Evolutionary conservation across 192 early-diverging fungal species (phyloP), one percentile per base, ranked within the genome.

Genomic region (Rhizoclosmatium sp.): DNA sequence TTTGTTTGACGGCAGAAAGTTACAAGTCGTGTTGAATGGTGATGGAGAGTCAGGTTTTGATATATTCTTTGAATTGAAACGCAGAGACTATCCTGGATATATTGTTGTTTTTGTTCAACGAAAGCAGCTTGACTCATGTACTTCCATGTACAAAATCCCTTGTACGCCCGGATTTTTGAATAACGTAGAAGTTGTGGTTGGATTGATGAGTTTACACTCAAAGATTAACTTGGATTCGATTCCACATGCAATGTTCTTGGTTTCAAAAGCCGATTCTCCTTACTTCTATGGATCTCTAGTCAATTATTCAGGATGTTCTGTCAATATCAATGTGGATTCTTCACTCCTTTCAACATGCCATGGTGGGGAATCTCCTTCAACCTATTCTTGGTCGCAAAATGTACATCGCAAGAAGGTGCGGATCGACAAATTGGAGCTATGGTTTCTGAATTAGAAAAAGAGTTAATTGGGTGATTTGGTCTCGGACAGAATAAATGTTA

Each of bases 51-150:
- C 75, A 7, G 75, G 59, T 14, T 23, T 76, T 2, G 75, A 76
- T 31, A 76, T 76, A 66, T 76, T 71, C 75, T 76, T 76, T 71
- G 56, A 12, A 31, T 23, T 76, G 69, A 66, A 76, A 65, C 68
- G 75, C 23, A 31, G 7, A 66, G 67, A 76, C 45, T 7, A 71
- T 47, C 2, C 21, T 70, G 75, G 75, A 10, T 66, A 66, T 48
- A 65, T 65, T 66, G 14, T 76, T 14, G 59, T 76, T 14, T 73
- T 76, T 31, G 75, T 75, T 47, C 75, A 76, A 74, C 69, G 75
- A 10, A 76, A 76, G 42, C 59, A 73, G 3, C 31, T 67, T 14
- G 41, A 69, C 16, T 67, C 72, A n/a, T 42, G 23, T 0, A 40
- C 49, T n/a, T 76, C n/a, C 75, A 23, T 39, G 21, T 76, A 70